phyloP scores from a whole-genome alignment of 108 stramenopile species.

The Pseudonitzschia pungens region DNA sequence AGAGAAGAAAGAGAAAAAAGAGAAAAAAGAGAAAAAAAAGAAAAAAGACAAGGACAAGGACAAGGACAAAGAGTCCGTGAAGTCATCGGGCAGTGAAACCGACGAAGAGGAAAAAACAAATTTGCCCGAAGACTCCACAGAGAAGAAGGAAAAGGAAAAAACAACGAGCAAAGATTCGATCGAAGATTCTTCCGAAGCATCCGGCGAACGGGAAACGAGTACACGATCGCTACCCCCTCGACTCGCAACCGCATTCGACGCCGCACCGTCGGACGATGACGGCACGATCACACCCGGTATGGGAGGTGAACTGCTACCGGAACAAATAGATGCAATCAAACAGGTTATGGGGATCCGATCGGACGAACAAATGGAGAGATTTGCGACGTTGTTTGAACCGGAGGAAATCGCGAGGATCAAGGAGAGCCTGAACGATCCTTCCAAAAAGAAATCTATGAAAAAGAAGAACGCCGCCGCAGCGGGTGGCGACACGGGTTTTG shows the following conservation, averaged over 20 bases:
- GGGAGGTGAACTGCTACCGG: conserved; percentile 1
- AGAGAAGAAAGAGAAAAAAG: no score
- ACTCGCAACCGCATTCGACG: neutral
- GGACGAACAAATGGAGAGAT: neutral
- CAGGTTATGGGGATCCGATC: neutral
- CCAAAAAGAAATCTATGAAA: neutral
- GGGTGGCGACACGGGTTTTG: neutral
- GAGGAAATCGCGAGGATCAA: conserved; percentile 4
- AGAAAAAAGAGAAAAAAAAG: no score
- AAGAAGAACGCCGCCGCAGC: neutral
- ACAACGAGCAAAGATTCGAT: neutral
- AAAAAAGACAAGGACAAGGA: no score
- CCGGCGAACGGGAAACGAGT: neutral
- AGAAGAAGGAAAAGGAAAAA: neutral
- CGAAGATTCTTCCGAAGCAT: neutral
- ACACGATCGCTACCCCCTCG: neutral
- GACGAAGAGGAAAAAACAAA: neutral
- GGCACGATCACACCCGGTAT: neutral
- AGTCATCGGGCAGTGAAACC: neutral
- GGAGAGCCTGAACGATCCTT: neutral
- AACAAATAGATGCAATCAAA: neutral
- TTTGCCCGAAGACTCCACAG: neutral
- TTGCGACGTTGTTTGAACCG: neutral
- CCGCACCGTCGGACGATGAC: conserved; percentile 1
- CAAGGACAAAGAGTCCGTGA: no score